Conservation (phyloP, 1,284 basidiomycete genomes). For the Inonotus hispidus region DNA sequence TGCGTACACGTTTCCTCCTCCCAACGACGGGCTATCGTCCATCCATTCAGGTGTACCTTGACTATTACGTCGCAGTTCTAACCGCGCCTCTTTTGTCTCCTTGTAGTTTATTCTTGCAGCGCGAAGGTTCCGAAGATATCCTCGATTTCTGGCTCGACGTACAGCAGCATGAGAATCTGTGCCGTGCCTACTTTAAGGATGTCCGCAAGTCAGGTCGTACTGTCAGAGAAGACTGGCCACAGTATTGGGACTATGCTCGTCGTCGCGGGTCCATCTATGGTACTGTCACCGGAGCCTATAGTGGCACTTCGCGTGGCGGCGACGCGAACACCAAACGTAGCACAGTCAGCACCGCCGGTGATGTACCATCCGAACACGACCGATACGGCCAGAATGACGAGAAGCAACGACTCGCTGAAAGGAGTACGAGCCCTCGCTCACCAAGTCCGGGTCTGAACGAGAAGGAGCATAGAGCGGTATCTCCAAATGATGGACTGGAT, state of each 20-base stretch:
- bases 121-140: slow-evolving; percentile 92
- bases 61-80: background rate
- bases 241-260: slow-evolving; percentile 90
- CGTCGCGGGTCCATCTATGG: slow-evolving; percentile 87
- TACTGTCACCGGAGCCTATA: slow-evolving; percentile 72
- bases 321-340: slow-evolving; percentile 58
- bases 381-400: slow-evolving; percentile 47
- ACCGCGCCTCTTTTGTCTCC: background rate
- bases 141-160: slow-evolving; percentile 99
- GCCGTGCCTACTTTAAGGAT: slow-evolving; percentile 98
- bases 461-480: slow-evolving; percentile 37
- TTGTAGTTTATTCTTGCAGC: slow-evolving; percentile 78
- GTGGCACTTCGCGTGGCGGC: slow-evolving; percentile 30
- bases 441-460: slow-evolving; percentile 38
- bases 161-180: slow-evolving; percentile 98
- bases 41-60: background rate
- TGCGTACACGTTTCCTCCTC: slow-evolving; percentile 39
- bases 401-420: slow-evolving; percentile 38
- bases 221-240: slow-evolving; percentile 95
- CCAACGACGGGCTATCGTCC: background rate
- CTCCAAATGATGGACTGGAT: slow-evolving; percentile 44
- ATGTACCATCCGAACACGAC: slow-evolving; percentile 60
- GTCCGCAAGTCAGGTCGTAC: slow-evolving; percentile 88
- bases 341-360: slow-evolving; percentile 60
- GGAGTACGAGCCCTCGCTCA: slow-evolving; percentile 47